Base-by-base conservation (phyloP, 768 basidiomycete species). In the Boletus rufocinnamomeus region DNA sequence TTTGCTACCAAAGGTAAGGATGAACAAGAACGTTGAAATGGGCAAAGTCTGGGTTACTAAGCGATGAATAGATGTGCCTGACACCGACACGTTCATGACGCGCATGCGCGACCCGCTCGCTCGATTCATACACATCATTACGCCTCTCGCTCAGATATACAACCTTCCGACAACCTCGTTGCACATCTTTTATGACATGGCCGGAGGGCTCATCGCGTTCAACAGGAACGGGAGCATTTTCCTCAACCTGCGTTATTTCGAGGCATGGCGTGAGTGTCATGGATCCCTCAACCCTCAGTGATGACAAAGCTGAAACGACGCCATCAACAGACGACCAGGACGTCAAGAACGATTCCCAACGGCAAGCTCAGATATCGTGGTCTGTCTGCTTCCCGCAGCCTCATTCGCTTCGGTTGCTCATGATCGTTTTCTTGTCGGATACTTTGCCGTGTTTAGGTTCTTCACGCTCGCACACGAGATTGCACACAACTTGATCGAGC, bases 401-500 rank as follows among this genome's bases (percentile, higher is more conserved):
- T 47, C 13, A 6, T 35, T 47, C 44, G 16, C 25, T 46, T 30
- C 21, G 45, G 13, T 51, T 49, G 10, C 34, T 58, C 30, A 61
- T 11, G 27, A 14, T 37, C 8, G n/a, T 27, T 28, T 32, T 16
- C 27, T 2, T 30, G 7, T 30, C 27, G 53, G 34, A 4, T 14
- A 7, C 52, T 40, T 14, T 27, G 10, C 5, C 5, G 13, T 44
- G 32, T 14, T 30, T 16, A 66, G 90, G 91, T 99, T 89, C 73
- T 93, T 95, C 67, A 88, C 90, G 1, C 80, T 97, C 16, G 94
- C 95, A 0, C 96, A 97, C 70, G 94, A 94, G 68, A 90, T 94
- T 63, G 92, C 92, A 10, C 95, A 98, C 73, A 98, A 96, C 67
- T 77, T 97, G 2, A 88, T 95, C 17, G 80, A 85, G 43, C 83